Evolutionary conservation across 352 stramenopile genomes (phyloP).

Genomic region (Phytophthora melonis): DNA sequence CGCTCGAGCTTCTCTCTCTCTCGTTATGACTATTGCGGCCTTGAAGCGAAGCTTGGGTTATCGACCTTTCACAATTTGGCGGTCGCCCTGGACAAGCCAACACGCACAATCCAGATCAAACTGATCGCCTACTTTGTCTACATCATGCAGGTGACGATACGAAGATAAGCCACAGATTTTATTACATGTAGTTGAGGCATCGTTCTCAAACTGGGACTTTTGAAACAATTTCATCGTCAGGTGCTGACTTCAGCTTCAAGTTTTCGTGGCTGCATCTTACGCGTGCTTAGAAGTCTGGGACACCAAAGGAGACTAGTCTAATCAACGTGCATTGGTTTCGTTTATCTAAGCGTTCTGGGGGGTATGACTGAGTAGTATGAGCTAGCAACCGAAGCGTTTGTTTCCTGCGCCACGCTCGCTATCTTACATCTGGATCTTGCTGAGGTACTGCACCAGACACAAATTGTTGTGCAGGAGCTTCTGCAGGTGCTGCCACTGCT

Average conservation of each 20-base stretch:
- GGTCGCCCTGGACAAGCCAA: background rate
- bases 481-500: slow-evolving; percentile 85
- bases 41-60: background rate
- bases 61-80: background rate
- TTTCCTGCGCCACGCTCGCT: background rate
- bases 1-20: background rate
- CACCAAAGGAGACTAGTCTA: slow-evolving; percentile 13
- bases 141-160: background rate
- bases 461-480: slow-evolving; percentile 87
- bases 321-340: slow-evolving; percentile 36
- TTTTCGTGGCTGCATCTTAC: background rate
- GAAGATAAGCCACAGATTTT: no score
- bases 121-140: background rate
- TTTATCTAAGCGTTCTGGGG: slow-evolving; percentile 32
- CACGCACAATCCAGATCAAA: background rate
- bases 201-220: no score
- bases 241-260: background rate
- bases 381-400: slow-evolving; percentile 5
- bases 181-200: no score
- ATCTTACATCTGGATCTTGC: slow-evolving; percentile 90
- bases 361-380: slow-evolving; percentile 16
- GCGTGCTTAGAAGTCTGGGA: background rate
- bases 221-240: no score
- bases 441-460: slow-evolving; percentile 89
- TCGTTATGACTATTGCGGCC: background rate